phyloP scores from a whole-genome alignment of 1,284 basidiomycete species.

The Cryptococcus sp. region DNA sequence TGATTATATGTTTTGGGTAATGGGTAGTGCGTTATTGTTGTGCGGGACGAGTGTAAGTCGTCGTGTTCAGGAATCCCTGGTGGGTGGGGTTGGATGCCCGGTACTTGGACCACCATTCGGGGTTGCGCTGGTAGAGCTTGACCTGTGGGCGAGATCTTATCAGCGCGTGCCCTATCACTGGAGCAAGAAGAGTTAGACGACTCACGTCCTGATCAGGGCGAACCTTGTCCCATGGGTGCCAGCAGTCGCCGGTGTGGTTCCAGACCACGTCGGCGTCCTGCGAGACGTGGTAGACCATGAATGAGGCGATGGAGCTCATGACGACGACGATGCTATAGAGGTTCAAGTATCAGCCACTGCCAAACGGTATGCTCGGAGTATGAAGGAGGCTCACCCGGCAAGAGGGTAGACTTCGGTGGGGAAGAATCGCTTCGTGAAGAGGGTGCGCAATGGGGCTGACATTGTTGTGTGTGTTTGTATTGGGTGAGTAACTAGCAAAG shows the following conservation, averaged over 20 bases:
- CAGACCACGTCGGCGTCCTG: conserved; percentile 46
- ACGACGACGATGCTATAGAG: background rate
- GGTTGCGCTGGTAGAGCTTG: conserved; percentile 35
- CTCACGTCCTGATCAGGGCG: conserved; percentile 42
- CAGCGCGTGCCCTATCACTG: conserved; percentile 1
- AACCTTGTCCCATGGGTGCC: conserved; percentile 45
- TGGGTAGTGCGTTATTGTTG: too few relatives aligned
- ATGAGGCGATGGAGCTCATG: background rate
- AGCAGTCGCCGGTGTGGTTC: conserved; percentile 40
- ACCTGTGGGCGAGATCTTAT: conserved; percentile 14
- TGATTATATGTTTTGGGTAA: too few relatives aligned
- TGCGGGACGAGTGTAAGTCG: background rate
- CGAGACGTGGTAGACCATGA: conserved; percentile 11
- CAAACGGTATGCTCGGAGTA: background rate
- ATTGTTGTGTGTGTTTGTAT: too few relatives aligned
- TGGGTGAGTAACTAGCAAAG: too few relatives aligned
- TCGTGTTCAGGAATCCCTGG: background rate
- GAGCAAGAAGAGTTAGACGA: background rate
- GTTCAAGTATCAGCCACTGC: background rate
- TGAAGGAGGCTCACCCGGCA: background rate
- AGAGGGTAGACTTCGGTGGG: background rate
- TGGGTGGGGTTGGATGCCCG: conserved; percentile 10
- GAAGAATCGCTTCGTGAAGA: conserved; percentile 1
- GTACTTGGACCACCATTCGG: conserved; percentile 41
- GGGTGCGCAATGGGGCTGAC: background rate